Evolutionary conservation across 345 rosid species (phyloP).

Genomic region (Sonneratia caseolaris): DNA sequence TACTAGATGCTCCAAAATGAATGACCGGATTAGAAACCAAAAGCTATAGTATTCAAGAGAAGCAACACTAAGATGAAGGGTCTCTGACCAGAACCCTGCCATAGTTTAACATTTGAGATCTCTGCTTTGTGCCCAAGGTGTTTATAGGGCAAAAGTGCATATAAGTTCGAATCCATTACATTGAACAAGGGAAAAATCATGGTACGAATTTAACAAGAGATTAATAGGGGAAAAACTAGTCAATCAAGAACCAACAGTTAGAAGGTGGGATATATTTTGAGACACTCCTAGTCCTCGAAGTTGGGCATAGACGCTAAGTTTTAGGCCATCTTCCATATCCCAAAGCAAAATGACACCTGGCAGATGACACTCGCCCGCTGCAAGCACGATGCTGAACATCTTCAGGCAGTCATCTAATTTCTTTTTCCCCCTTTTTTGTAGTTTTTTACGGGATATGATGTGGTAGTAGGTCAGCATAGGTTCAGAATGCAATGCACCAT

Average conservation of each 20-base stretch:
- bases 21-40: neutral
- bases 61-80: neutral
- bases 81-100: neutral
- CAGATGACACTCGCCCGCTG: neutral
- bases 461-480: neutral
- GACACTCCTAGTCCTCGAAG: neutral
- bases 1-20: neutral
- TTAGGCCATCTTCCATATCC: neutral
- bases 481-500: neutral
- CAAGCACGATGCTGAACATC: neutral
- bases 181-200: neutral
- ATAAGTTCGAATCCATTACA: too few species aligned
- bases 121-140: neutral
- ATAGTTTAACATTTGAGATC: neutral
- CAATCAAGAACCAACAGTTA: neutral
- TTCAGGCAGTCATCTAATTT: neutral
- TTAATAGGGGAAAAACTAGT: neutral
- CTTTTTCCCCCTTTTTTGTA: neutral
- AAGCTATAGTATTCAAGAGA: neutral
- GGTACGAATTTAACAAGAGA: neutral
- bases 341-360: neutral
- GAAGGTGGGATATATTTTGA: neutral
- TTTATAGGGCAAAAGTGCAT: neutral
- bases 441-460: neutral
- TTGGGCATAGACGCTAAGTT: neutral